Evolutionary conservation across 1,139 yeast genomes (phyloP).

Genomic region (Diutina scorzettiae): DNA sequence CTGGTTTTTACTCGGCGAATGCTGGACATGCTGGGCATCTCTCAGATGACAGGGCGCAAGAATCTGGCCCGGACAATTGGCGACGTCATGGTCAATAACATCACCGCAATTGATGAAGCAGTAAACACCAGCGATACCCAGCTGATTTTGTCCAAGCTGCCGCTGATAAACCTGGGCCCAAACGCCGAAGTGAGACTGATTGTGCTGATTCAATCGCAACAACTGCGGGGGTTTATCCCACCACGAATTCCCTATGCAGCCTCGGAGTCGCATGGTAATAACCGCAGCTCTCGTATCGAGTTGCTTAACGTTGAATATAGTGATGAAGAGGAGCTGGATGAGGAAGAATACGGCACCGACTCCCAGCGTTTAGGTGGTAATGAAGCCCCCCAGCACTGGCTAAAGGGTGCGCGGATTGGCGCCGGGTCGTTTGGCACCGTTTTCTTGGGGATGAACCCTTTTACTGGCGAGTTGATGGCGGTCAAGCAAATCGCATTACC

Average conservation of each 20-base stretch:
- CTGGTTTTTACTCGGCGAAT: constrained; percentile 4
- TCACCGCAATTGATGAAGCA: constrained; percentile 49
- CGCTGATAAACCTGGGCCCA: constrained; percentile 1
- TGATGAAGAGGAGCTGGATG: constrained; percentile 31
- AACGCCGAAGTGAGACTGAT: constrained; percentile 5
- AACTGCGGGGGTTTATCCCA: constrained; percentile 1
- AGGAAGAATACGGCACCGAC: constrained; percentile 15
- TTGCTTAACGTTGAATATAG: constrained; percentile 29
- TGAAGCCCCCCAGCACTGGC: constrained; percentile 49
- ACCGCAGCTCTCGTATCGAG: constrained; percentile 39
- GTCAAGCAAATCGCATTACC: constrained; percentile 84
- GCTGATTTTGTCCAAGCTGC: constrained; percentile 4
- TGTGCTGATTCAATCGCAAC: not conserved
- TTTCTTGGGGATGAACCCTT: constrained; percentile 80
- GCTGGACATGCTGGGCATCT: constrained; percentile 5
- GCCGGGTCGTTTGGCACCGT: constrained; percentile 94
- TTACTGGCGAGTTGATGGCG: constrained; percentile 94
- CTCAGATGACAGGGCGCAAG: not conserved
- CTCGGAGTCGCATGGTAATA: constrained; percentile 14
- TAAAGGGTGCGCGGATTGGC: constrained; percentile 86
- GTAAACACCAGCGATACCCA: constrained; percentile 14
- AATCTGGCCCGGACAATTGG: constrained; percentile 38
- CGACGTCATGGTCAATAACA: constrained; percentile 50
- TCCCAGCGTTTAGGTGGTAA: constrained; percentile 17
- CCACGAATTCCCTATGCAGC: constrained; percentile 16